These are phyloP conservation scores for Nemania sp. DNA, from an alignment of 2,329 filamentous ascomycete genomes.

Conservation along the genomic window DNA sequence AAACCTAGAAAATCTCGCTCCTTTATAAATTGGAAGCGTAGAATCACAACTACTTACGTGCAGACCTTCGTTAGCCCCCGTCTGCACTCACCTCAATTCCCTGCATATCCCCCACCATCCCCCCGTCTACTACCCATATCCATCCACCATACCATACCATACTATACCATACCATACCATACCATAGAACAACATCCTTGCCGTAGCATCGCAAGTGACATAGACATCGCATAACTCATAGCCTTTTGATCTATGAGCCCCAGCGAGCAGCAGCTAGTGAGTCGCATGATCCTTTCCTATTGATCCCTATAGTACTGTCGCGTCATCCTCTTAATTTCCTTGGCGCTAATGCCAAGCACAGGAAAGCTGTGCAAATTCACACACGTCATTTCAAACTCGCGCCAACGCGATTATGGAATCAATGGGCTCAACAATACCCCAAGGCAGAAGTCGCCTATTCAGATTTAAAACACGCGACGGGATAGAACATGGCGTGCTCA, in stretches of 20 bases:
- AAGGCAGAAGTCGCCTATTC: not conserved
- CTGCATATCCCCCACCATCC: not conserved
- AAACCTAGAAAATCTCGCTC: not conserved
- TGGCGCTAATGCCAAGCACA: not conserved
- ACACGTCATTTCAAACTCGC: not conserved
- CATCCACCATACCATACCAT: not conserved
- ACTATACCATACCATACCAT: not conserved
- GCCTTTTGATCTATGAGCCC: not conserved
- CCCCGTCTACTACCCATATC: not conserved
- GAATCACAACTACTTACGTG: not conserved
- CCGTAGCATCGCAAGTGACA: not conserved
- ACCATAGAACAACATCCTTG: too few relatives aligned
- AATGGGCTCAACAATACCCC: not conserved
- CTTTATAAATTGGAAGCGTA: not conserved
- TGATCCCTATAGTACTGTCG: too few relatives aligned
- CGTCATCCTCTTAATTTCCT: not conserved
- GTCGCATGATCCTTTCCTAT: not conserved
- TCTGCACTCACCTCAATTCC: not conserved
- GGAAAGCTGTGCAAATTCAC: not conserved
- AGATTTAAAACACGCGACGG: slow-evolving; percentile 25
- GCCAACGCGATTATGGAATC: slow-evolving; percentile 18
- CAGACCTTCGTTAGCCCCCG: not conserved
- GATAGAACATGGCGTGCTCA: slow-evolving; percentile 47
- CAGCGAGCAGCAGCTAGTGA: not conserved
- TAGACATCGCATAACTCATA: not conserved